Evolutionary conservation across 345 rosid genomes (phyloP).

Genomic region (Cardiospermum halicacabum): DNA sequence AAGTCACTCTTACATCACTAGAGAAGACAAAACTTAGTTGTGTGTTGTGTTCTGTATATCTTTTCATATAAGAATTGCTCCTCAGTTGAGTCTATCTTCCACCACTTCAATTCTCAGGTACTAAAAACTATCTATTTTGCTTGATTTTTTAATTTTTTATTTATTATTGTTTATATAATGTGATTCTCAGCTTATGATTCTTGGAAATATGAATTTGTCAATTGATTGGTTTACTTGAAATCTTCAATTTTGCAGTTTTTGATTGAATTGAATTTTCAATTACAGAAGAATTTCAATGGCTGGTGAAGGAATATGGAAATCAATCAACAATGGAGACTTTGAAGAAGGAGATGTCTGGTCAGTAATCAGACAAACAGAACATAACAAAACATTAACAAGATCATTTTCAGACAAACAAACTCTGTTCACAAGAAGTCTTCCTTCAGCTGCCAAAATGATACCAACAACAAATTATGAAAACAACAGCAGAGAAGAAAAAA

Average conservation of each 20-base stretch:
- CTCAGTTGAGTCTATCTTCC: neutral
- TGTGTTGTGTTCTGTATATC: neutral
- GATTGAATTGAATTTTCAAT: too few species aligned
- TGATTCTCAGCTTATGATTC: too few species aligned
- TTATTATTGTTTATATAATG: too few species aligned
- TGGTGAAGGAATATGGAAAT: conserved; percentile 37
- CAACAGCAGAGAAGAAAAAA: conserved; percentile 21
- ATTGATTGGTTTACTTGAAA: too few species aligned
- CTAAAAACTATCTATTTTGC: conserved; percentile 6
- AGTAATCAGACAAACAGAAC: conserved; percentile 29
- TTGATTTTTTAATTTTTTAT: too few species aligned
- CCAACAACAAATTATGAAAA: conserved; percentile 18
- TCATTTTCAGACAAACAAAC: conserved; percentile 21
- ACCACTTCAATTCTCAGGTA: conserved; percentile 11
- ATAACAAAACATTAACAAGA: conserved; percentile 19
- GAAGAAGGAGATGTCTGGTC: conserved; percentile 52
- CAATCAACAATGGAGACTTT: conserved; percentile 35
- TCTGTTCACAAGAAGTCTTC: conserved; percentile 27
- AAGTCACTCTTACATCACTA: neutral
- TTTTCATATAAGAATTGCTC: conserved; percentile 1
- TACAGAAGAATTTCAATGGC: too few species aligned
- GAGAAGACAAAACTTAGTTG: conserved; percentile 16
- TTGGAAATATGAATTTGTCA: too few species aligned
- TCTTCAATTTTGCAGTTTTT: too few species aligned
- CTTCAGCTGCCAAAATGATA: conserved; percentile 51